Percentiles rank a stretch among this genome's conserved stretches.
Evolutionary conservation across 1,284 basidiomycete species (phyloP).

Genomic region (Mrakiaceae sp.): DNA sequence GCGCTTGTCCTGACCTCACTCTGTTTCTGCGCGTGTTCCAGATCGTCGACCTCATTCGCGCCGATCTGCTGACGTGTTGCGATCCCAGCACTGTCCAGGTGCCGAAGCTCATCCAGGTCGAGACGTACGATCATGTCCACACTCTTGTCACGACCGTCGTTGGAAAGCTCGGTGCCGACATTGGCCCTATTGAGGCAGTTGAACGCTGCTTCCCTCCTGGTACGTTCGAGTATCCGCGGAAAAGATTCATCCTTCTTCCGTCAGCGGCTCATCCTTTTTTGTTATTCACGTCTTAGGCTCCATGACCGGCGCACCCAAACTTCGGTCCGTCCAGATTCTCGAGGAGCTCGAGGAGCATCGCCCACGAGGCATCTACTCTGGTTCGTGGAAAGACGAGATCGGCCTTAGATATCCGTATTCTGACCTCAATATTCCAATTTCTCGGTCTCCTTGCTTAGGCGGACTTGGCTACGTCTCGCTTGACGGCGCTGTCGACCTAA

Average conservation of each 20-base stretch:
- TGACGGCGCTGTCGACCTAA: constrained; percentile 81
- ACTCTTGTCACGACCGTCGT: constrained; percentile 91
- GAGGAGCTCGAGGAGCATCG: constrained; percentile 62
- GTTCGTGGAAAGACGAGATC: constrained; percentile 13
- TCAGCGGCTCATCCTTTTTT: too few relatives aligned
- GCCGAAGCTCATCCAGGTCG: constrained; percentile 74
- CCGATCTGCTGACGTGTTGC: constrained; percentile 69
- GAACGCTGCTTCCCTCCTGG: constrained; percentile 76
- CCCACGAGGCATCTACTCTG: constrained; percentile 73
- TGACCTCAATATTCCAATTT: neutral
- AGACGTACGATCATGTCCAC: constrained; percentile 91
- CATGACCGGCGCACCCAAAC: constrained; percentile 97
- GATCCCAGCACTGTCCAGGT: constrained; percentile 62
- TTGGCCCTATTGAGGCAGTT: constrained; percentile 58
- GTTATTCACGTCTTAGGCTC: constrained; percentile 48
- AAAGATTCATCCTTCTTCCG: too few relatives aligned
- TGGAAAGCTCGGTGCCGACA: constrained; percentile 43
- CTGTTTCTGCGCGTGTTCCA: constrained; percentile 14
- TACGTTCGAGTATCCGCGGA: constrained; percentile 28
- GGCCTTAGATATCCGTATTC: neutral
- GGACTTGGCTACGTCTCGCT: constrained; percentile 87
- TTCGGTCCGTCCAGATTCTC: constrained; percentile 81
- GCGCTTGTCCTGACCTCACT: neutral
- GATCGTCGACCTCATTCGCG: constrained; percentile 91
- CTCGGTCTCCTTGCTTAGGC: constrained; percentile 29